Evolutionary conservation across 148 eudicot species (phyloP), one percentile per base, ranked within the genome.

Genomic region (Bassia scoparia): DNA sequence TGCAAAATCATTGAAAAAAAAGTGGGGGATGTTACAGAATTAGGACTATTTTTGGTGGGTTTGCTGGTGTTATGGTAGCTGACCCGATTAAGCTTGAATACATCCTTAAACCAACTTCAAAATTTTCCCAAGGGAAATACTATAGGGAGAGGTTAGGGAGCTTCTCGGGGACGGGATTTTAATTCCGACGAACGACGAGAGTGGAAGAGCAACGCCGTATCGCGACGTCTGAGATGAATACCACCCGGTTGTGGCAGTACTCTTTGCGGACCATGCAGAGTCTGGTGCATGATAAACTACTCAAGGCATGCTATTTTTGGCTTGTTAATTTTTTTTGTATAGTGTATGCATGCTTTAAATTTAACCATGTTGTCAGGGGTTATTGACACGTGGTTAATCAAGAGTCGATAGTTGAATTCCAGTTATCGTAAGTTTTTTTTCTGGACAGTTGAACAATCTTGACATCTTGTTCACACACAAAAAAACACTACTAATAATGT

Each of bases 181-280:
- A 68, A 87, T 84, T 67, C 76, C 88, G 49, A 88, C 84, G 44
- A 85, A 83, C 31, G 83, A 82, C 2, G 26, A 44, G 1, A 84
- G 90, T n/a, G 90, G 79, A 76, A 69, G 81, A 67, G 13, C 90
- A 87, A 63, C 79, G 90, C 8, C 76, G 87, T 44, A 80, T 83
- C 26, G 90, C 90, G 1, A 83, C 83, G n/a, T 82, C 86, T 13
- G 88, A 84, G 76, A 84, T 87, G 90, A 87, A 87, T 67, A 82
- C 90, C 2, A 77, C 60, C 26, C 84, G 90, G 26, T 87, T 84
- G 18, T 66, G 83, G 34, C 75, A 79, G n/a, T 84, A 82, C 61
- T 87, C 88, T 7, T 52, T 81, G 61, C 56, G 38, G n/a, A 77
- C 80, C 65, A 83, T 84, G 72, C 86, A 83, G 34, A 77, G 61